phyloP scores from a whole-genome alignment of 257 asterid genomes.

The Gentiana dahurica region DNA sequence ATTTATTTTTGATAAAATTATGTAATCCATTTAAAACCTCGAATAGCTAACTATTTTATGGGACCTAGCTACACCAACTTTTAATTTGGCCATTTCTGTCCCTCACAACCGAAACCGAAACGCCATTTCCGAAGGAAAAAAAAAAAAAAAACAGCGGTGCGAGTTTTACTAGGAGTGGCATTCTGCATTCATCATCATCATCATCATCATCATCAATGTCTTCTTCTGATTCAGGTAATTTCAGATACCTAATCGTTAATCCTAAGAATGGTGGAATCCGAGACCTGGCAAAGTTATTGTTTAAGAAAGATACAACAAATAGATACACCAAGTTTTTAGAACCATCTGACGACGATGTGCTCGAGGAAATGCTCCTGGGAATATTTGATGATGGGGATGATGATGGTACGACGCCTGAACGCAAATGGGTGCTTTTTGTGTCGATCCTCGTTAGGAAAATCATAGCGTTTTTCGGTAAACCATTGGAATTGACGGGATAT shows the following conservation, averaged over 20 bases:
- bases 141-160: too few species aligned
- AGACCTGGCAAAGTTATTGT: conserved; percentile 52
- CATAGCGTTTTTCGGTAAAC: conserved; percentile 46
- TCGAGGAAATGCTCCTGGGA: conserved; percentile 11
- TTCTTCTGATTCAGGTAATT: conserved; percentile 7
- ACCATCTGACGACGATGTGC: conserved; percentile 17
- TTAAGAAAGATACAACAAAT: conserved; percentile 19
- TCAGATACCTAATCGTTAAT: conserved; percentile 47
- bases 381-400: conserved; percentile 8
- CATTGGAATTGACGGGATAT: conserved; percentile 68
- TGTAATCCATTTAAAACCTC: too few species aligned
- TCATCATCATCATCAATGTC: too few species aligned
- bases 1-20: too few species aligned
- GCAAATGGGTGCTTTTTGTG: conserved; percentile 70
- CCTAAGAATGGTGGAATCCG: conserved; percentile 52
- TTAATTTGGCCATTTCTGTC: too few species aligned
- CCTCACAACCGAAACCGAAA: too few species aligned
- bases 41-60: too few species aligned
- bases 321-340: conserved; percentile 52
- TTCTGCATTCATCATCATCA: too few species aligned
- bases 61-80: too few species aligned
- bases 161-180: too few species aligned
- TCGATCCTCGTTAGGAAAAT: conserved; percentile 58
- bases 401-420: conserved; percentile 27
- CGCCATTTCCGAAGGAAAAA: too few species aligned